phyloP scores from a whole-genome alignment of 164 flowering plant genomes.

The Vitis vinifera region DNA sequence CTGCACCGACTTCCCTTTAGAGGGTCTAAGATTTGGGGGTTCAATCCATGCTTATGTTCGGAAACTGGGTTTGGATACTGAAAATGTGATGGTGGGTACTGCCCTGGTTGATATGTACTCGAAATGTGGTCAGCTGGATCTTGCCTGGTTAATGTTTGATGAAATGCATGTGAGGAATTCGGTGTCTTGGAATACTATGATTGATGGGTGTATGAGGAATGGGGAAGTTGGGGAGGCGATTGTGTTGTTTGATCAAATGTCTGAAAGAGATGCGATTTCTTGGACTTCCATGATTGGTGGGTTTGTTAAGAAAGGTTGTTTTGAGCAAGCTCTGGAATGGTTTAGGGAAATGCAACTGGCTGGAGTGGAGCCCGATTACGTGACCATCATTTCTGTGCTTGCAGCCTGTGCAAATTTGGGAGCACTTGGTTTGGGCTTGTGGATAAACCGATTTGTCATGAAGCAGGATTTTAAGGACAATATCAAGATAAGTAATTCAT shows the following conservation, averaged over 20 bases:
- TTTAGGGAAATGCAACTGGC: conserved; percentile 54
- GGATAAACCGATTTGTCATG: conserved; percentile 45
- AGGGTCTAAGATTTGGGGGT: conserved; percentile 25
- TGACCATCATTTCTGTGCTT: conserved; percentile 48
- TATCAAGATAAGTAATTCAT: conserved; percentile 42
- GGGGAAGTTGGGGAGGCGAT: conserved; percentile 39
- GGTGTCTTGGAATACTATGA: conserved; percentile 64
- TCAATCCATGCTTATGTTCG: conserved; percentile 42
- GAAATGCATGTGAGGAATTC: conserved; percentile 40
- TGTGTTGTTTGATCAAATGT: conserved; percentile 58
- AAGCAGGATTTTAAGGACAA: conserved; percentile 28
- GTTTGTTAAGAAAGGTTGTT: conserved; percentile 42
- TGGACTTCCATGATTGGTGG: conserved; percentile 65
- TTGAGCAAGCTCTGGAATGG: conserved; percentile 46
- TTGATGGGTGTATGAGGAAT: conserved; percentile 61
- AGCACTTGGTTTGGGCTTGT: conserved; percentile 45
- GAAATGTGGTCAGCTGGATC: conserved; percentile 31
- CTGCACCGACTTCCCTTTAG: conserved; percentile 32
- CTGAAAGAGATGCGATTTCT: conserved; percentile 51
- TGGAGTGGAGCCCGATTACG: conserved; percentile 57
- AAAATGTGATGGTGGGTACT: conserved; percentile 54
- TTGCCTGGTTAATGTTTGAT: conserved; percentile 47
- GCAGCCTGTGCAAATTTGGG: conserved; percentile 63
- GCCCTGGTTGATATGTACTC: conserved; percentile 52
- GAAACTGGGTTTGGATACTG: conserved; percentile 43